Percentiles rank a stretch among this genome's conserved stretches.
These are phyloP conservation scores for Bipolaris gigantea DNA, from an alignment of 2,329 filamentous ascomycete species.

Conservation along the genomic window DNA sequence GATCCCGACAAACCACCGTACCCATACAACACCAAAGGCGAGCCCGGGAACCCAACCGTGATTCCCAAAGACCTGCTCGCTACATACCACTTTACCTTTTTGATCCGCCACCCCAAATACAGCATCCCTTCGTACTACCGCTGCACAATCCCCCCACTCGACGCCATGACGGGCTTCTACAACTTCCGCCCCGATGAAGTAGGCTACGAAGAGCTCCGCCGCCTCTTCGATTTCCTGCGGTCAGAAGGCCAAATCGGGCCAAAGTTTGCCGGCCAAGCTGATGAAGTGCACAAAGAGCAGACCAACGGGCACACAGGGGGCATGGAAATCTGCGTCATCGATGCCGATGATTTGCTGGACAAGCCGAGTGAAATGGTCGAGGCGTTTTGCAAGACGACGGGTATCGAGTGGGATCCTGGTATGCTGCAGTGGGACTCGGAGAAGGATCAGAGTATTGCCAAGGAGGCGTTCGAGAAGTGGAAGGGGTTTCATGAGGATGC, in stretches of 20 bases:
- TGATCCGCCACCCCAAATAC: slow-evolving; percentile 92
- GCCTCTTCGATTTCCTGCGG: slow-evolving; percentile 82
- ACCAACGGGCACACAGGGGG: slow-evolving; percentile 41
- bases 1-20: slow-evolving; percentile 50
- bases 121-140: slow-evolving; percentile 93
- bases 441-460: slow-evolving; percentile 69
- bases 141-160: slow-evolving; percentile 86
- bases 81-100: slow-evolving; percentile 90
- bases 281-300: slow-evolving; percentile 39
- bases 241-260: slow-evolving; percentile 71
- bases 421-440: slow-evolving; percentile 87
- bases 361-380: slow-evolving; percentile 74
- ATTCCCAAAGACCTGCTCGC: slow-evolving; percentile 73
- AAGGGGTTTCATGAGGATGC: slow-evolving; percentile 96
- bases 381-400: slow-evolving; percentile 80
- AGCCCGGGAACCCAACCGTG: slow-evolving; percentile 80
- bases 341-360: slow-evolving; percentile 92
- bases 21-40: slow-evolving; percentile 60
- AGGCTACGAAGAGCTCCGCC: slow-evolving; percentile 85
- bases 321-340: slow-evolving; percentile 78
- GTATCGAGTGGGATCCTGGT: slow-evolving; percentile 70
- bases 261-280: slow-evolving; percentile 55
- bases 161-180: slow-evolving; percentile 79
- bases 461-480: slow-evolving; percentile 90
- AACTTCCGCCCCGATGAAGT: slow-evolving; percentile 86